phyloP scores from a whole-genome alignment of 495 filamentous ascomycete species.

The Penicillium simplicissimum region DNA sequence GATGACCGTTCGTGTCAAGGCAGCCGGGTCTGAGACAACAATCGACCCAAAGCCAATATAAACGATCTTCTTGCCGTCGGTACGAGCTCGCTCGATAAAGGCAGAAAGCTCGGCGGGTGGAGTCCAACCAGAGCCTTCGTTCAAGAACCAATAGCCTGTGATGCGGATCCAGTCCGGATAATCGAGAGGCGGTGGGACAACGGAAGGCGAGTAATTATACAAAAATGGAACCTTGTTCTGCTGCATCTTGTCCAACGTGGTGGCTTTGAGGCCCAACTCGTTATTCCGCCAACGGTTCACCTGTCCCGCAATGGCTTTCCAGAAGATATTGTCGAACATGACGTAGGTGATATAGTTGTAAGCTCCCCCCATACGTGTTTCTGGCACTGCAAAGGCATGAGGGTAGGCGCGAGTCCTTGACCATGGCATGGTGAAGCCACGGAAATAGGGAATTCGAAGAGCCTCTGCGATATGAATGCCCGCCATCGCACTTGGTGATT shows the following conservation, averaged over 20 bases:
- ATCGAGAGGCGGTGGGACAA: slow-evolving; percentile 89
- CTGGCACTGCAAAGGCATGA: slow-evolving; percentile 94
- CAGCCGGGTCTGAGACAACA: slow-evolving; percentile 85
- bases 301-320: slow-evolving; percentile 88
- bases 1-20: slow-evolving; percentile 85
- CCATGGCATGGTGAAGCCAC: slow-evolving; percentile 99
- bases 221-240: slow-evolving; percentile 95
- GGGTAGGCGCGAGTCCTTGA: slow-evolving; percentile 93
- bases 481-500: slow-evolving; percentile 95
- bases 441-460: slow-evolving; percentile 90
- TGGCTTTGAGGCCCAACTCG: slow-evolving; percentile 73
- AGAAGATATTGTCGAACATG: slow-evolving; percentile 96
- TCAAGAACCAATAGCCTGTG: slow-evolving; percentile 97
- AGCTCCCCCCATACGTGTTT: slow-evolving; percentile 87
- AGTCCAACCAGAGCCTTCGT: slow-evolving; percentile 73
- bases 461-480: slow-evolving; percentile 99
- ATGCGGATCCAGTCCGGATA: slow-evolving; percentile 97
- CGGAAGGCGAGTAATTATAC: slow-evolving; percentile 93
- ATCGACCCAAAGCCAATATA: slow-evolving; percentile 98
- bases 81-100: slow-evolving; percentile 79
- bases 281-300: slow-evolving; percentile 91
- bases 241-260: slow-evolving; percentile 87
- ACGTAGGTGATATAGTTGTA: slow-evolving; percentile 97
- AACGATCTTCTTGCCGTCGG: slow-evolving; percentile 85
- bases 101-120: slow-evolving; percentile 71